A percentile compares a stretch with the other conserved stretches of the same genome.
These are phyloP conservation scores for Pyrenula massariospora DNA, from an alignment of 495 filamentous ascomycete species.

Conservation along the genomic window DNA sequence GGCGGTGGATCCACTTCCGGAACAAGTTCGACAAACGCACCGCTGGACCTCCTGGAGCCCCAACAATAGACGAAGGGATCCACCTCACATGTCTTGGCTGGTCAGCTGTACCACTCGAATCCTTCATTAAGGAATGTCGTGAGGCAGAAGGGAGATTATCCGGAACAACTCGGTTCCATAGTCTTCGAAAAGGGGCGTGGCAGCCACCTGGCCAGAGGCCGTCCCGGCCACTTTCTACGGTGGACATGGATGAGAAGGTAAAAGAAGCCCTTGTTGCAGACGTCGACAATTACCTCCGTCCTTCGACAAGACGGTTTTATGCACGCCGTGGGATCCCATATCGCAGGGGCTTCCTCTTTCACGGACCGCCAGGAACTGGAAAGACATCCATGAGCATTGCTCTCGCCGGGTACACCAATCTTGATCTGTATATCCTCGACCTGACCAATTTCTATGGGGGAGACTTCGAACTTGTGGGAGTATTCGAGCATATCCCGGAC, in stretches of 20 bases:
- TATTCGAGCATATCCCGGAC: slow-evolving; percentile 45
- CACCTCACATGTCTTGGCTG: too few species aligned
- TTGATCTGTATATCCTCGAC: slow-evolving; percentile 53
- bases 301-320: slow-evolving; percentile 20
- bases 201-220: neutral
- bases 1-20: too few species aligned
- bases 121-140: too few species aligned
- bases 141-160: too few species aligned
- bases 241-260: slow-evolving; percentile 2
- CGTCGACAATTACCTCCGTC: slow-evolving; percentile 17
- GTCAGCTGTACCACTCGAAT: too few species aligned
- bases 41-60: too few species aligned
- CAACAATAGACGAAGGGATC: too few species aligned
- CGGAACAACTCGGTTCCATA: too few species aligned
- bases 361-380: slow-evolving; percentile 61
- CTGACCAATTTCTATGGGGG: too few species aligned
- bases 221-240: neutral
- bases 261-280: slow-evolving; percentile 10
- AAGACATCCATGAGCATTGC: slow-evolving; percentile 54
- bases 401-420: slow-evolving; percentile 50
- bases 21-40: too few species aligned
- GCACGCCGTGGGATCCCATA: slow-evolving; percentile 56
- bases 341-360: slow-evolving; percentile 49
- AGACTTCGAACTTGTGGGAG: slow-evolving; percentile 29
- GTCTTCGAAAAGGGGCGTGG: slow-evolving; percentile 2